A percentile compares a stretch with the other conserved stretches of the same genome.
These are phyloP conservation scores for Podospora didyma DNA, from an alignment of 495 filamentous ascomycete genomes.

Conservation along the genomic window DNA sequence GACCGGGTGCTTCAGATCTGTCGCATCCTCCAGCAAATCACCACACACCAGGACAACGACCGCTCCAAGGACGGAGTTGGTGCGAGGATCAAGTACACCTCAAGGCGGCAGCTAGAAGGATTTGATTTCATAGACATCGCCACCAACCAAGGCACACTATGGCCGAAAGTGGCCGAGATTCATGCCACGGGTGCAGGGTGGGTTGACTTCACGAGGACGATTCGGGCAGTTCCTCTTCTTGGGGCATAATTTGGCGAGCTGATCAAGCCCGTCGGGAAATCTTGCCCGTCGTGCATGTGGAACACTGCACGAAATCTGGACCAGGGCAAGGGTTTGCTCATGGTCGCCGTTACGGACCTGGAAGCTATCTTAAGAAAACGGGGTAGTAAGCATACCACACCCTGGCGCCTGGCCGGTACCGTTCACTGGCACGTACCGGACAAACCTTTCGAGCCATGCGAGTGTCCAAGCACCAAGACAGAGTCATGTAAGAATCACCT, in stretches of 20 bases:
- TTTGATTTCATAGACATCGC: not conserved
- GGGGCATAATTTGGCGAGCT: not conserved
- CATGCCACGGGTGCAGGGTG: not conserved
- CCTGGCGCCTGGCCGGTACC: not conserved
- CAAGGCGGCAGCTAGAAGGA: not conserved
- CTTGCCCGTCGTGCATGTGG: not conserved
- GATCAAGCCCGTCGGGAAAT: not conserved
- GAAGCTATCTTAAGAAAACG: not conserved
- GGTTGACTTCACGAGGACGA: not conserved
- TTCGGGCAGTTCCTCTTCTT: not conserved
- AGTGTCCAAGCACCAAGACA: not conserved
- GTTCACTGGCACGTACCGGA: not conserved
- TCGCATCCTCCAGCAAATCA: not conserved
- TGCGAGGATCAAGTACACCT: not conserved
- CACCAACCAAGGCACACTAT: not conserved
- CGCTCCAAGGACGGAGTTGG: not conserved
- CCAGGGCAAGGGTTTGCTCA: not conserved
- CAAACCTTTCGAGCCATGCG: not conserved
- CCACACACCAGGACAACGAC: not conserved
- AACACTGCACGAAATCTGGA: not conserved
- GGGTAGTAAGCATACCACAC: not conserved
- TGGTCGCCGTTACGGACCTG: not conserved
- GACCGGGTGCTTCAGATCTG: not conserved
- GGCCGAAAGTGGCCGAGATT: not conserved
- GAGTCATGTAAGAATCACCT: not conserved